A percentile compares a stretch with the other conserved stretches of the same genome.
Evolutionary conservation across 2,329 filamentous ascomycete species (phyloP).

Genomic region (Talaromyces sp.): DNA sequence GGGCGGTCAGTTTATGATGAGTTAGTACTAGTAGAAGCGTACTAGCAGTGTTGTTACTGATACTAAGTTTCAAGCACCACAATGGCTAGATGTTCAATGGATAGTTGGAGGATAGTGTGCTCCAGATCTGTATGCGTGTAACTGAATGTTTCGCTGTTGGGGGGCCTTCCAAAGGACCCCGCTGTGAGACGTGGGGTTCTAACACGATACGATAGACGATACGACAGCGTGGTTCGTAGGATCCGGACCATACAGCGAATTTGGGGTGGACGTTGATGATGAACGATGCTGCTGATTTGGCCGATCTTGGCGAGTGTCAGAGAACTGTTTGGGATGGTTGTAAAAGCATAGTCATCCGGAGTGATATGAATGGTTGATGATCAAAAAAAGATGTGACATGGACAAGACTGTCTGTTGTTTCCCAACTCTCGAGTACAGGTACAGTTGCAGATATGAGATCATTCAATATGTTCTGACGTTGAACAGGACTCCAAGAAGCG

Average conservation of each 20-base stretch:
- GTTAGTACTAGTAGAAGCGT: not conserved
- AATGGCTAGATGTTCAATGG: constrained; percentile 5
- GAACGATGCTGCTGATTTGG: not conserved
- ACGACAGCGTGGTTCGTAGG: constrained; percentile 1
- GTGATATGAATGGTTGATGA: not conserved
- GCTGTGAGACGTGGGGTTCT: constrained; percentile 14
- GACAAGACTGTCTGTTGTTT: not conserved
- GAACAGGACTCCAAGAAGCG: not conserved
- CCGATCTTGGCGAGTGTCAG: not conserved
- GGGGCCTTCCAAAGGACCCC: constrained; percentile 7
- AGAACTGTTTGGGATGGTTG: not conserved
- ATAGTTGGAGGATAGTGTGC: constrained; percentile 5
- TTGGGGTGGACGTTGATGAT: not conserved
- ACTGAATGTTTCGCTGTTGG: constrained; percentile 14
- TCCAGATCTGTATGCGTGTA: constrained; percentile 14
- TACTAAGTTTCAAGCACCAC: constrained; percentile 5
- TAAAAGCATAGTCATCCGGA: not conserved
- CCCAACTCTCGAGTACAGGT: not conserved
- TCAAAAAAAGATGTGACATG: not conserved
- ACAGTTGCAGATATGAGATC: constrained; percentile 12
- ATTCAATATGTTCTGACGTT: constrained; percentile 2
- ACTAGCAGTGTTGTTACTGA: constrained; percentile 4
- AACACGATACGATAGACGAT: constrained; percentile 8
- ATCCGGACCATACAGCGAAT: not conserved
- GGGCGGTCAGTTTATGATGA: not conserved